Conservation (phyloP, 441 rosid genomes). For the Adansonia rubrostipa region DNA sequence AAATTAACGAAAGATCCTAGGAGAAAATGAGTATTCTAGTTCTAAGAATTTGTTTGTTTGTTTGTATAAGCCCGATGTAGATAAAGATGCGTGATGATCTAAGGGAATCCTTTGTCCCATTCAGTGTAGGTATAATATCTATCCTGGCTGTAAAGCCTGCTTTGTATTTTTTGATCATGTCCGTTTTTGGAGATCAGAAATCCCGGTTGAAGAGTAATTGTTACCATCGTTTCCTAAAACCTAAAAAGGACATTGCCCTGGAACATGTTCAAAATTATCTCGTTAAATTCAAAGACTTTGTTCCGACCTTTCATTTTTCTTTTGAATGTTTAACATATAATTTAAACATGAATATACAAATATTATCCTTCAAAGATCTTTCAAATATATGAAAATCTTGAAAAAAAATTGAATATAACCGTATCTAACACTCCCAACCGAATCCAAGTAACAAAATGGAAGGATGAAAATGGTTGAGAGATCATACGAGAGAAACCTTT, state of each 20-base stretch:
- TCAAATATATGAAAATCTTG: too few relatives aligned
- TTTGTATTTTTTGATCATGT: not conserved
- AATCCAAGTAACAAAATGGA: not conserved
- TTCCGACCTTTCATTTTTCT: too few relatives aligned
- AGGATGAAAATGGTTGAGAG: not conserved
- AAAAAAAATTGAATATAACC: too few relatives aligned
- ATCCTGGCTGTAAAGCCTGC: not conserved
- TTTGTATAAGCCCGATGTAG: not conserved
- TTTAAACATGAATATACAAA: too few relatives aligned
- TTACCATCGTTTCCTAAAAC: not conserved
- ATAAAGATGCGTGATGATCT: not conserved
- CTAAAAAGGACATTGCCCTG: not conserved
- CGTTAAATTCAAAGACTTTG: not conserved
- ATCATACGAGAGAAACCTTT: not conserved
- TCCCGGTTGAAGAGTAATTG: not conserved
- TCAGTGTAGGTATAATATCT: not conserved
- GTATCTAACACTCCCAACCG: too few relatives aligned
- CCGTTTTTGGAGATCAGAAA: not conserved
- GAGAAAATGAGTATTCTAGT: slow-evolving; percentile 7
- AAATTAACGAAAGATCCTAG: slow-evolving; percentile 29
- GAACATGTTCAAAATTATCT: not conserved
- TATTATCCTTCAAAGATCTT: too few relatives aligned
- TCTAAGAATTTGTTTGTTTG: slow-evolving; percentile 16
- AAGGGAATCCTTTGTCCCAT: slow-evolving; percentile 16
- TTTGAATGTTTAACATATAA: too few relatives aligned